Evolutionary conservation across 108 stramenopile genomes (phyloP).

Genomic region (Pseudonitzschia multiseries): DNA sequence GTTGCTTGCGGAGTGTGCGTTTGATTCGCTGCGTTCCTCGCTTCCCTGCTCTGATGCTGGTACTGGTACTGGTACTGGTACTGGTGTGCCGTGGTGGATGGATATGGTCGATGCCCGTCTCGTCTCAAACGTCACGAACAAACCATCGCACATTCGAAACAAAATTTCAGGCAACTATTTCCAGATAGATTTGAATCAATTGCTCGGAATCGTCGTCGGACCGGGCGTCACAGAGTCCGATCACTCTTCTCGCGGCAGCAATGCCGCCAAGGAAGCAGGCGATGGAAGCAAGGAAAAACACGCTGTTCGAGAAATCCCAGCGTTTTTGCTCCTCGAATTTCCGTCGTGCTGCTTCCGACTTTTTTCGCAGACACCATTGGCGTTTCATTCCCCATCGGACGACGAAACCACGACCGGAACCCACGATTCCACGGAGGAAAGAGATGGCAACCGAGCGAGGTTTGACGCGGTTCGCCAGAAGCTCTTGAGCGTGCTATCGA

Average conservation of each 20-base stretch:
- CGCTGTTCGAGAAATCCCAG: background rate
- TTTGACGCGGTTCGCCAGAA: background rate
- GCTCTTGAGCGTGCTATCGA: background rate
- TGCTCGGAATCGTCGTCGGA: background rate
- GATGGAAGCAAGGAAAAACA: background rate
- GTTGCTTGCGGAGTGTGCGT: background rate
- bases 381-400: background rate
- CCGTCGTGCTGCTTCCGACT: constrained; percentile 22
- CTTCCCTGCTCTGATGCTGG: no score
- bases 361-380: constrained; percentile 5
- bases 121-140: background rate
- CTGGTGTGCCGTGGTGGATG: no score
- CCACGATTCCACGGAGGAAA: background rate
- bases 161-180: background rate
- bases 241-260: background rate
- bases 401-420: background rate
- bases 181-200: constrained; percentile 26
- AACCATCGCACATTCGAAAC: background rate
- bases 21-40: no score
- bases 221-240: background rate
- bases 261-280: background rate
- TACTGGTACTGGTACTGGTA: no score
- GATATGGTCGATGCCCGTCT: background rate
- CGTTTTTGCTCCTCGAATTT: constrained; percentile 29
- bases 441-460: background rate